A percentile compares a stretch with the other conserved stretches of the same genome.
phyloP scores from a whole-genome alignment of 2,329 filamentous ascomycete genomes.

The Ophiostoma populinum region DNA sequence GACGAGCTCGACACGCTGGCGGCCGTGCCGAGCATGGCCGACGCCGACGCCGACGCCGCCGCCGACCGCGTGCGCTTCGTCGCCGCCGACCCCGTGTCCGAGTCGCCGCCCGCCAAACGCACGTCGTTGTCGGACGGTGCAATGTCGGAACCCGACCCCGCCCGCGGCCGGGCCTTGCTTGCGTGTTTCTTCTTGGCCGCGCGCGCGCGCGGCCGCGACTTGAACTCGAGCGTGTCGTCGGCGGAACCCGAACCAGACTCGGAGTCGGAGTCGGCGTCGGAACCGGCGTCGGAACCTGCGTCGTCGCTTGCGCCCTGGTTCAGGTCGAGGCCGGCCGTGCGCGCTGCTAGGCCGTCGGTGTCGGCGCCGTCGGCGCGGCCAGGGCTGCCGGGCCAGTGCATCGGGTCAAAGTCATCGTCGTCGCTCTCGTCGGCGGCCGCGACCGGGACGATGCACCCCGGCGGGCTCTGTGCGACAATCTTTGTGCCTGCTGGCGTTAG shows the following conservation, averaged over 20 bases:
- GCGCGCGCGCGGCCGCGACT: not conserved
- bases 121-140: conserved; percentile 10
- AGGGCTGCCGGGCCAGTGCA: no score
- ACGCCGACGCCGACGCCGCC: conserved; percentile 1
- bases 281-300: not conserved
- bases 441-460: conserved; percentile 39
- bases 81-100: not conserved
- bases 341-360: not conserved
- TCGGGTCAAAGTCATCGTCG: not conserved
- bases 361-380: not conserved
- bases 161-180: no score
- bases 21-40: conserved; percentile 1
- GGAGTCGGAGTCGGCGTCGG: not conserved
- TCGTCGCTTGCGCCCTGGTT: not conserved
- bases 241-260: not conserved
- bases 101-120: not conserved
- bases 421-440: conserved; percentile 11
- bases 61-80: not conserved
- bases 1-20: conserved; percentile 1
- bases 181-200: not conserved
- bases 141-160: no score
- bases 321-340: not conserved
- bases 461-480: conserved; percentile 44
- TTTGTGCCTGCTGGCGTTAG: conserved; percentile 31
- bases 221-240: not conserved